Evolutionary conservation across 345 rosid genomes (phyloP).

Genomic region (Mangifera indica): DNA sequence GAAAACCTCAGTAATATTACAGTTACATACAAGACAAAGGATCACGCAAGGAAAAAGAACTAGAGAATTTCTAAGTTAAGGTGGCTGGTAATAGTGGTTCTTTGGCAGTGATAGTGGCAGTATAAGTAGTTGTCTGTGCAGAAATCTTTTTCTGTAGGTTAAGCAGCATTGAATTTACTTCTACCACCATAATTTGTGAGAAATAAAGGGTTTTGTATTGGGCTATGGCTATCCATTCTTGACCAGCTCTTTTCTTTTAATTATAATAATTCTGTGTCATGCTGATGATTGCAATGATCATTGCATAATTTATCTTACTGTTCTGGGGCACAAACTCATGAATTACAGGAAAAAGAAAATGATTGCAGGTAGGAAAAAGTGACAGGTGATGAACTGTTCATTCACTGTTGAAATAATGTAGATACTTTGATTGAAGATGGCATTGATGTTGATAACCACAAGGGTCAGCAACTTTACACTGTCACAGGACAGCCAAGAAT

Average conservation of each 20-base stretch:
- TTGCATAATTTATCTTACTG: not conserved
- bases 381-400: slow-evolving; percentile 22
- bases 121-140: not conserved
- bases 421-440: slow-evolving; percentile 24
- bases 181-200: not conserved
- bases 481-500: slow-evolving; percentile 21
- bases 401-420: slow-evolving; percentile 14
- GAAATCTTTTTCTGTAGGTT: slow-evolving; percentile 11
- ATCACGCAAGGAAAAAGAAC: not conserved
- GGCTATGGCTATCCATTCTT: not conserved
- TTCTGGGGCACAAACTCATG: not conserved
- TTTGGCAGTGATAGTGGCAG: not conserved
- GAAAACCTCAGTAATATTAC: slow-evolving; percentile 6
- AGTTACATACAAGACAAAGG: slow-evolving; percentile 9
- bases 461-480: slow-evolving; percentile 8
- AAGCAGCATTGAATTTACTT: not conserved
- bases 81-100: not conserved
- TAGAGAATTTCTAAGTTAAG: not conserved
- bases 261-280: slow-evolving; percentile 13
- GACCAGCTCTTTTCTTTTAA: not conserved
- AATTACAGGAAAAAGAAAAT: slow-evolving; percentile 13
- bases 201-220: slow-evolving; percentile 1
- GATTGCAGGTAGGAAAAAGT: slow-evolving; percentile 17
- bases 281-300: slow-evolving; percentile 16
- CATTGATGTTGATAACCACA: not conserved